Conservation (phyloP, 176 grass and related monocot species). For the Lolium rigidum region DNA sequence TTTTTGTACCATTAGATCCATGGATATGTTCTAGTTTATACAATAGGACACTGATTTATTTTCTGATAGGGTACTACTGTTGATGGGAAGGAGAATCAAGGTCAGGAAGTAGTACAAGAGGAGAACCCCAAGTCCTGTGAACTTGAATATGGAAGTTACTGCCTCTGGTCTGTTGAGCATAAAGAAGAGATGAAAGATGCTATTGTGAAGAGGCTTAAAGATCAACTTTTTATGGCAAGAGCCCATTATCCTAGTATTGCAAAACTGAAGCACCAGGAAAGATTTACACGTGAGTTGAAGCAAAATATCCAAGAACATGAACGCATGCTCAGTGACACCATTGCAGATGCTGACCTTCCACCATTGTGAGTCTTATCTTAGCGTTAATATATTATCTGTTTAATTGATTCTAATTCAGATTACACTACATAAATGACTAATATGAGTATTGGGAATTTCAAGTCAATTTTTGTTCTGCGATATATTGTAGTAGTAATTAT, state of each 20-base stretch:
- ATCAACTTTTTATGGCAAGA: conserved; percentile 84
- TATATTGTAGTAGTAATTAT: conserved; percentile 1
- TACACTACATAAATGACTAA: background rate
- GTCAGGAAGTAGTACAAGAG: conserved; percentile 35
- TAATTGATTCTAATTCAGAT: background rate
- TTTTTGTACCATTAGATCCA: background rate
- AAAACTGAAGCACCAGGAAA: conserved; percentile 68
- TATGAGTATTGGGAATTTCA: conserved; percentile 8
- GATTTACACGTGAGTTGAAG: conserved; percentile 70
- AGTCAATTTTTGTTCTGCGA: background rate
- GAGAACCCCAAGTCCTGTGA: conserved; percentile 60
- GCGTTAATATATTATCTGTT: conserved; percentile 16
- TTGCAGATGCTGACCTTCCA: conserved; percentile 77
- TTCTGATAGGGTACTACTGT: conserved; percentile 21
- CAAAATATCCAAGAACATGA: conserved; percentile 88
- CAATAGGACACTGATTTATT: conserved; percentile 7
- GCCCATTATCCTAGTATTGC: conserved; percentile 86
- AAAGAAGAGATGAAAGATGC: conserved; percentile 77
- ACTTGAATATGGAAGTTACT: conserved; percentile 83
- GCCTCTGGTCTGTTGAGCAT: conserved; percentile 82
- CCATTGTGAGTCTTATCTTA: conserved; percentile 40
- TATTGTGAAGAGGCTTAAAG: conserved; percentile 71
- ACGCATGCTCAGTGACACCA: conserved; percentile 75
- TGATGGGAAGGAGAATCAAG: conserved; percentile 27
- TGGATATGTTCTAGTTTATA: background rate